Evolutionary conservation across 371 early-diverging fungal species (phyloP).

Genomic region (Mortierella sp.): DNA sequence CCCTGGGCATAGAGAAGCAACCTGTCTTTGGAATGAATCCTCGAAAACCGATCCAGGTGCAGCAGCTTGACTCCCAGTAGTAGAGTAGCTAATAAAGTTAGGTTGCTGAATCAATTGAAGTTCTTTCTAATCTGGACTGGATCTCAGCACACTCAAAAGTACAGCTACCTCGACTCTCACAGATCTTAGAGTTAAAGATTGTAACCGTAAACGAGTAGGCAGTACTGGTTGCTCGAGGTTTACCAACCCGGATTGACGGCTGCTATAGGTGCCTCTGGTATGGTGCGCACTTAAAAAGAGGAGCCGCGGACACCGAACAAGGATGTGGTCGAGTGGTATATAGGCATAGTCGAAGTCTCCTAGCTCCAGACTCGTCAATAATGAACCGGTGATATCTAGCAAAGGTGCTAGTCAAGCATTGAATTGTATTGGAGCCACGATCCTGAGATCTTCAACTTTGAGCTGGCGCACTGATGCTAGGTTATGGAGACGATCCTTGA

Average conservation of each 20-base stretch:
- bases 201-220: neutral
- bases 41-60: neutral
- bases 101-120: neutral
- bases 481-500: too few relatives aligned
- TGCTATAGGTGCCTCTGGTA: too few relatives aligned
- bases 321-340: neutral
- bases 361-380: neutral
- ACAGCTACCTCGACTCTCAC: neutral
- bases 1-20: neutral
- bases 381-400: neutral
- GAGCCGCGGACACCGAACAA: neutral
- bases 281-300: neutral
- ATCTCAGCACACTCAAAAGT: neutral
- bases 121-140: neutral
- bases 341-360: neutral
- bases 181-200: neutral
- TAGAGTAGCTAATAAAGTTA: neutral
- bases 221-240: neutral
- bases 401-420: neutral
- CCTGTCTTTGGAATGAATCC: neutral
- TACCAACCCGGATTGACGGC: too few relatives aligned
- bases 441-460: neutral
- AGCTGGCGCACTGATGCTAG: too few relatives aligned
- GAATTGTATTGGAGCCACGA: neutral
- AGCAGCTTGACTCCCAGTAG: too few relatives aligned